A percentile compares a stretch with the other conserved stretches of the same genome.
These are phyloP conservation scores for Puccinia sorghi DNA, from an alignment of 1,284 basidiomycete species.

Conservation along the genomic window DNA sequence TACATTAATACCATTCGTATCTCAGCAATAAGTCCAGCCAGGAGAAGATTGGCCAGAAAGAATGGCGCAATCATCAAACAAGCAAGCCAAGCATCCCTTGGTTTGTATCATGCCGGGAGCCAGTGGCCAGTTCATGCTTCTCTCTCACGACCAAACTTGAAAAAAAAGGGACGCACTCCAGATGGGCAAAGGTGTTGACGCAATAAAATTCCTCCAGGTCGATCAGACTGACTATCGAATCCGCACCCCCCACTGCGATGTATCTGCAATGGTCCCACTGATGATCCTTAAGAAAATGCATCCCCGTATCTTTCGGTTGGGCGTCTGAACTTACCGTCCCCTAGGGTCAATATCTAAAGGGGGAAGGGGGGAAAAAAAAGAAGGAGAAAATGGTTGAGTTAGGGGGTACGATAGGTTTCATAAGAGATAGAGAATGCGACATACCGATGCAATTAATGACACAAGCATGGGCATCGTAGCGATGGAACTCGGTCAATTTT, in stretches of 20 bases:
- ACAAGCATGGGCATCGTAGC: slow-evolving; percentile 31
- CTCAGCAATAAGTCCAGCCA: too few relatives aligned
- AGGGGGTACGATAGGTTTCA: too few relatives aligned
- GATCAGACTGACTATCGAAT: slow-evolving; percentile 37
- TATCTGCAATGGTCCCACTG: slow-evolving; percentile 1
- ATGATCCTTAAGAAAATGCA: neutral
- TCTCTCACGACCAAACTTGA: neutral
- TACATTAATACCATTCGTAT: neutral
- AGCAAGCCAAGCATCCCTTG: neutral
- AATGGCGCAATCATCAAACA: neutral
- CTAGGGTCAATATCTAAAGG: slow-evolving; percentile 27
- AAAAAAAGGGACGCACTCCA: slow-evolving; percentile 13
- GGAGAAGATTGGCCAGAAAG: neutral
- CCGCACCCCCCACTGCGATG: slow-evolving; percentile 27
- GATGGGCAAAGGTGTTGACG: slow-evolving; percentile 38
- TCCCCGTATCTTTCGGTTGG: neutral
- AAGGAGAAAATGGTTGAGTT: neutral
- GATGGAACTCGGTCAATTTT: slow-evolving; percentile 25
- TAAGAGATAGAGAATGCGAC: neutral
- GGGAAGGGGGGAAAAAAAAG: neutral
- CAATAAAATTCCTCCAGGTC: slow-evolving; percentile 39
- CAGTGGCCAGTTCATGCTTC: neutral
- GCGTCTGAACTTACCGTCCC: slow-evolving; percentile 6
- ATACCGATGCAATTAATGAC: slow-evolving; percentile 34
- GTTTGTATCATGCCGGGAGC: neutral